Conservation (phyloP, 2,329 filamentous ascomycete species). For the Botrytis squamosa region DNA sequence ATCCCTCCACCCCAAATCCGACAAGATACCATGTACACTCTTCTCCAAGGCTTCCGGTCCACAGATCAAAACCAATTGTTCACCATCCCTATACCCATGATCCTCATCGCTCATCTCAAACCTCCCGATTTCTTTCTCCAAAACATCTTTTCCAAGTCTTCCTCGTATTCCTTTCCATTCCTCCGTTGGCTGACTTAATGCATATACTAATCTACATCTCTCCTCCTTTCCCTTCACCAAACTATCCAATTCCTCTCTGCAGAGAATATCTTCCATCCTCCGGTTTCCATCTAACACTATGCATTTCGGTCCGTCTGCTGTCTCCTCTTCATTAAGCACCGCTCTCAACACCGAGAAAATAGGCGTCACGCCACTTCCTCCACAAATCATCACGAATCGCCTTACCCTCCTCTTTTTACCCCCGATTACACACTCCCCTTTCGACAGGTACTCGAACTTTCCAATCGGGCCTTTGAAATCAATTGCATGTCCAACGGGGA, state of each 20-base stretch:
- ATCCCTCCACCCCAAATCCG: conserved; percentile 67
- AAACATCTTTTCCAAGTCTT: conserved; percentile 60
- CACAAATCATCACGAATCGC: conserved; percentile 82
- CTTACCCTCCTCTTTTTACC: conserved; percentile 56
- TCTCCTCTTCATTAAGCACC: conserved; percentile 59
- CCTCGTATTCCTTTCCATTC: conserved; percentile 69
- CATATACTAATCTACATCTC: conserved; percentile 65
- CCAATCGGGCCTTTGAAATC: conserved; percentile 89
- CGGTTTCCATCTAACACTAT: conserved; percentile 78
- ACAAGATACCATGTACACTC: conserved; percentile 55
- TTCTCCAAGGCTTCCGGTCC: conserved; percentile 76
- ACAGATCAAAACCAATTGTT: conserved; percentile 72
- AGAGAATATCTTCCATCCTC: conserved; percentile 77
- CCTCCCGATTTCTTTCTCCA: conserved; percentile 57
- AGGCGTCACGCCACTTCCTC: conserved; percentile 87
- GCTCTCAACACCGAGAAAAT: conserved; percentile 81
- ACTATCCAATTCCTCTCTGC: conserved; percentile 67
- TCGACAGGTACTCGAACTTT: conserved; percentile 75
- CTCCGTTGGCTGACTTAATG: conserved; percentile 61
- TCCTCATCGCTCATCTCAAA: conserved; percentile 38
- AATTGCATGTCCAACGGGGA: conserved; percentile 70
- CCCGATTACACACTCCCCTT: conserved; percentile 62
- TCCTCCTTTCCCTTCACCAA: conserved; percentile 54
- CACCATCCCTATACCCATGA: conserved; percentile 29
- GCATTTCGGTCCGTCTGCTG: conserved; percentile 63